Base-by-base conservation (phyloP, 1,284 basidiomycete genomes). In the Phylloporus sp. region DNA sequence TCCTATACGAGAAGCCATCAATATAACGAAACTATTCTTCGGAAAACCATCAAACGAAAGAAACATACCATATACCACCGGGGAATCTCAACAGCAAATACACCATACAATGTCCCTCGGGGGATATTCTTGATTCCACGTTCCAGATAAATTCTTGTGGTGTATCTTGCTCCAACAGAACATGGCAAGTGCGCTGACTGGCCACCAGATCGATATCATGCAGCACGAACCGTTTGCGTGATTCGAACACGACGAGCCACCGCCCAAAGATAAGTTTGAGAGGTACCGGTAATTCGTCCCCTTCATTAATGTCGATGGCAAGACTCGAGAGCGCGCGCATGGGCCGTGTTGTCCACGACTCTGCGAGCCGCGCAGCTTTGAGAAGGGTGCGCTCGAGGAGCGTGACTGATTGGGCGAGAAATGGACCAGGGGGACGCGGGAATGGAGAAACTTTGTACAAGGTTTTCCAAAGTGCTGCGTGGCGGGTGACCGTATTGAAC, bases 341-440 rank as follows among this genome's bases (percentile, higher is more conserved):
- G 0, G 45, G 27, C 4, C 35, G 5, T 49, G 59, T 61, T 17
- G 65, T 67, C 65, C 66, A 67, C 6, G 65, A 67, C 27, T 67
- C 35, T 14, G 53, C 49, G 12, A 69, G 67, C 12, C 15, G 67
- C 1, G 53, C 29, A 0, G 56, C 59, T 45, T 37, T 65, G 19
- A 69, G n/a, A 2, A 69, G 62, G 6, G 5, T 29, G 29, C 37
- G 45, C 10, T 59, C 58, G 29, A 68, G 29, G 15, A 5, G 29
- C 2, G 20, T 7, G 3, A 0, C 1, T 3, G 67, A 60, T 29
- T 57, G 52, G 14, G 39, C 8, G 39, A 39, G 39, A 39, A 39
- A 8, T 6, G 39, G 14, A 14, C 39, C n/a, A n/a, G n/a, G n/a
- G n/a, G n/a, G n/a, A n/a, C n/a, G n/a, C n/a, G n/a, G n/a, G n/a